These are phyloP conservation scores for Cladosporium halotolerans DNA, from an alignment of 2,329 filamentous ascomycete species.

Conservation along the genomic window DNA sequence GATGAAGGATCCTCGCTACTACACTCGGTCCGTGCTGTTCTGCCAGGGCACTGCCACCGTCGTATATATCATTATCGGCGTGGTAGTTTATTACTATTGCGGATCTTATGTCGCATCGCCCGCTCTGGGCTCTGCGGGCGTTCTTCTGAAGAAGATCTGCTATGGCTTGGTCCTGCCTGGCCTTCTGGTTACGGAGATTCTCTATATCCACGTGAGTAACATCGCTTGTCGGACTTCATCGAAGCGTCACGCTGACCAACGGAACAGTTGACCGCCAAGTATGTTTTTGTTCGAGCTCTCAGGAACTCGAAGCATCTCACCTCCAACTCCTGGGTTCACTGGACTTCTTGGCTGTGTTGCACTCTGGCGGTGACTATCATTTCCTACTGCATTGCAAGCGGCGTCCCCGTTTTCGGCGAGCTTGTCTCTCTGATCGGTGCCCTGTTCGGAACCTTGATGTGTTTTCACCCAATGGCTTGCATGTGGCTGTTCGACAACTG, in stretches of 20 bases:
- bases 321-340: constrained; percentile 15
- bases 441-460: constrained; percentile 38
- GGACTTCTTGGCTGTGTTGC: constrained; percentile 25
- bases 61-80: constrained; percentile 34
- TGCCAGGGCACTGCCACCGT: constrained; percentile 19
- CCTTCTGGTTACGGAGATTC: constrained; percentile 22
- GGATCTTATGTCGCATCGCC: constrained; percentile 44
- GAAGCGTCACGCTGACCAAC: background rate
- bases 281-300: constrained; percentile 24
- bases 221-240: too few species aligned
- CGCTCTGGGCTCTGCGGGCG: constrained; percentile 42
- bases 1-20: constrained; percentile 34
- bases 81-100: constrained; percentile 43
- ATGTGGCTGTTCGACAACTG: constrained; percentile 46
- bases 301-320: constrained; percentile 22
- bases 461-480: constrained; percentile 36
- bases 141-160: constrained; percentile 38
- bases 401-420: constrained; percentile 46
- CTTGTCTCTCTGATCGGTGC: constrained; percentile 46
- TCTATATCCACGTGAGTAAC: constrained; percentile 17
- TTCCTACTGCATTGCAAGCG: constrained; percentile 45
- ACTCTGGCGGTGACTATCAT: constrained; percentile 36
- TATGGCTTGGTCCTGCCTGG: constrained; percentile 35
- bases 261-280: constrained; percentile 21
- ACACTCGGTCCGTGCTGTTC: constrained; percentile 30